phyloP scores from a whole-genome alignment of 2,329 filamentous ascomycete genomes.

The Taxawa tesnikishii region DNA sequence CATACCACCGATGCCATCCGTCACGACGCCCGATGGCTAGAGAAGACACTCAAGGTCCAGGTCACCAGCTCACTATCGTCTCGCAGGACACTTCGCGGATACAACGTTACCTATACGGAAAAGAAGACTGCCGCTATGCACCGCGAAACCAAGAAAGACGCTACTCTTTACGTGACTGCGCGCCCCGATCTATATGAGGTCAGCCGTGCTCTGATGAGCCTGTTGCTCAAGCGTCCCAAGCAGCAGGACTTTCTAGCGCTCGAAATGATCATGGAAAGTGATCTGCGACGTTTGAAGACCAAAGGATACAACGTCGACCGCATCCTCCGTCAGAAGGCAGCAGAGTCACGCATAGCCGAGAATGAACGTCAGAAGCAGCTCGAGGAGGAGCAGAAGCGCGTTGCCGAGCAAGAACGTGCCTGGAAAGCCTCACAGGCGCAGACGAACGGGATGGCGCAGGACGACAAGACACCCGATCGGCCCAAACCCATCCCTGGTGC shows the following conservation, averaged over 20 bases:
- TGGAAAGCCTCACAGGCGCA: slow-evolving; percentile 5
- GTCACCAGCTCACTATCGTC: slow-evolving; percentile 69
- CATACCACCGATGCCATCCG: slow-evolving; percentile 67
- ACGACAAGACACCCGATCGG: slow-evolving; percentile 14
- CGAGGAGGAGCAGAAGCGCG: slow-evolving; percentile 44
- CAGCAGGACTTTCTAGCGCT: slow-evolving; percentile 84
- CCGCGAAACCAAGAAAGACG: slow-evolving; percentile 39
- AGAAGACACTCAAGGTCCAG: slow-evolving; percentile 68
- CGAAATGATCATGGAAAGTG: slow-evolving; percentile 79
- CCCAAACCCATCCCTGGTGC: slow-evolving; percentile 55
- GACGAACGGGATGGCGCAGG: background rate
- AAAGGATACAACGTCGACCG: slow-evolving; percentile 96
- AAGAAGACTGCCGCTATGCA: slow-evolving; percentile 64
- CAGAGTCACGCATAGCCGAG: slow-evolving; percentile 77
- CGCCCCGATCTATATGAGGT: slow-evolving; percentile 83
- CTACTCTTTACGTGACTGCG: slow-evolving; percentile 64
- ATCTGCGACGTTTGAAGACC: slow-evolving; percentile 66
- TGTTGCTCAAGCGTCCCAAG: slow-evolving; percentile 70
- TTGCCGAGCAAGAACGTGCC: slow-evolving; percentile 19
- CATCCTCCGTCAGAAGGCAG: slow-evolving; percentile 77
- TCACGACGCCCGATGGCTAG: slow-evolving; percentile 82
- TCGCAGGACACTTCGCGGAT: slow-evolving; percentile 61
- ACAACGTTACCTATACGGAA: slow-evolving; percentile 57
- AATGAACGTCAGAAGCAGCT: slow-evolving; percentile 61
- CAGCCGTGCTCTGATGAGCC: slow-evolving; percentile 70